Percentiles rank a stretch among this genome's conserved stretches.
These are phyloP conservation scores for Trametes elegans DNA, from an alignment of 768 basidiomycete genomes.

Conservation along the genomic window DNA sequence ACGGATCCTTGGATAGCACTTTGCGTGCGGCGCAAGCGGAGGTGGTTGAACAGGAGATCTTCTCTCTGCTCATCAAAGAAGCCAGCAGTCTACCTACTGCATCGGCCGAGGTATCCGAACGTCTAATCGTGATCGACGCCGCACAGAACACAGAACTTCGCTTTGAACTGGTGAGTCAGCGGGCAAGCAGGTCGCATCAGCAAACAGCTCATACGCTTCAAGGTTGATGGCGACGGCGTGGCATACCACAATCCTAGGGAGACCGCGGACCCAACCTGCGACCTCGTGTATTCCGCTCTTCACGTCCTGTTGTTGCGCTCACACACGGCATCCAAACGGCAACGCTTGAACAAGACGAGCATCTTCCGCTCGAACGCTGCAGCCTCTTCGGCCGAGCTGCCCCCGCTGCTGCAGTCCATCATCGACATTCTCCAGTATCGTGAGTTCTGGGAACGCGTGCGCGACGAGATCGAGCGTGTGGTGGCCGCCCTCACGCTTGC, in stretches of 20 bases:
- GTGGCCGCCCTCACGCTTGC: conserved; percentile 46
- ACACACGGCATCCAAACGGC: conserved; percentile 49
- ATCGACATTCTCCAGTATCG: conserved; percentile 81
- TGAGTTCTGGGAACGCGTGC: conserved; percentile 65
- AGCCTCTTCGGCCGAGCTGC: conserved; percentile 27
- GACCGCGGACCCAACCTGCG: conserved; percentile 40
- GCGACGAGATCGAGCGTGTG: conserved; percentile 53
- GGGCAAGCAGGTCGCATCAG: background rate
- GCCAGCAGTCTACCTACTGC: conserved; percentile 75
- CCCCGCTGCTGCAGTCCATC: conserved; percentile 65
- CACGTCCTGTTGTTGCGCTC: conserved; percentile 62
- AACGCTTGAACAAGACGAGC: conserved; percentile 34
- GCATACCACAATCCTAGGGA: background rate
- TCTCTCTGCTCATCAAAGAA: conserved; percentile 68
- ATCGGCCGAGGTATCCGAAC: conserved; percentile 75
- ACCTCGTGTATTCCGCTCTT: conserved; percentile 65
- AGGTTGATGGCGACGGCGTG: conserved; percentile 30
- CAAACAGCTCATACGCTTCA: background rate
- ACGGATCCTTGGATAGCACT: conserved; percentile 45
- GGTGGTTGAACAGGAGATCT: conserved; percentile 79
- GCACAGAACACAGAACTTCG: conserved; percentile 65
- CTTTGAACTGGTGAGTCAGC: conserved; percentile 64
- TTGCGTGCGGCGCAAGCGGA: conserved; percentile 66
- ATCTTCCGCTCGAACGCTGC: conserved; percentile 22
- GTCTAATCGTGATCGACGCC: conserved; percentile 73